Conservation (phyloP, 139 green algal genomes). For the Coccomyxa sp. region DNA sequence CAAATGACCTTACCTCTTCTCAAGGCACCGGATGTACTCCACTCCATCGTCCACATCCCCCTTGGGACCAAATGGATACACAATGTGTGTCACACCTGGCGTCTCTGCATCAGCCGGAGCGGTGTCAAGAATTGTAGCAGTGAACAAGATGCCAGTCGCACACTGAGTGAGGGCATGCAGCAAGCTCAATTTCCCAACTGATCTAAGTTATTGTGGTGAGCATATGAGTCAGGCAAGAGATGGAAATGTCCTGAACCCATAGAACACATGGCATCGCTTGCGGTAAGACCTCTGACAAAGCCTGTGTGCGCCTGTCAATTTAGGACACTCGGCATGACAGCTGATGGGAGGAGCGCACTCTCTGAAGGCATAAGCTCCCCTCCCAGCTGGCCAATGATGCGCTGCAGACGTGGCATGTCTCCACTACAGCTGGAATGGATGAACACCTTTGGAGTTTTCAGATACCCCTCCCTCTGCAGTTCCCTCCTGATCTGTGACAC, state of each 20-base stretch:
- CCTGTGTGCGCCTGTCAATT: background rate
- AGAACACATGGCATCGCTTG: background rate
- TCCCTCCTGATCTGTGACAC: constrained; percentile 44
- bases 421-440: constrained; percentile 37
- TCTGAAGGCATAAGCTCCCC: constrained; percentile 23
- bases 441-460: constrained; percentile 43
- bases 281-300: background rate
- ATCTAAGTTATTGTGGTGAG: no score
- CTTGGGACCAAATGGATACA: constrained; percentile 59
- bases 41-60: constrained; percentile 69
- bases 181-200: no score
- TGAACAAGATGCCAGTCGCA: no score
- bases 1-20: background rate
- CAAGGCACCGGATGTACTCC: constrained; percentile 54
- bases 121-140: background rate
- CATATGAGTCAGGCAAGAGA: no score
- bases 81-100: constrained; percentile 59
- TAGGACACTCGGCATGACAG: background rate
- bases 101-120: constrained; percentile 31
- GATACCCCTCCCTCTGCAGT: constrained; percentile 42
- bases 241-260: background rate
- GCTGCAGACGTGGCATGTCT: constrained; percentile 24
- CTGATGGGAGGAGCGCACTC: constrained; percentile 9
- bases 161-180: no score
- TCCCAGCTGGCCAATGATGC: constrained; percentile 27